A percentile compares a stretch with the other conserved stretches of the same genome.
phyloP scores from a whole-genome alignment of 2,329 filamentous ascomycete genomes.

The Ambrosiella cleistominuta region DNA sequence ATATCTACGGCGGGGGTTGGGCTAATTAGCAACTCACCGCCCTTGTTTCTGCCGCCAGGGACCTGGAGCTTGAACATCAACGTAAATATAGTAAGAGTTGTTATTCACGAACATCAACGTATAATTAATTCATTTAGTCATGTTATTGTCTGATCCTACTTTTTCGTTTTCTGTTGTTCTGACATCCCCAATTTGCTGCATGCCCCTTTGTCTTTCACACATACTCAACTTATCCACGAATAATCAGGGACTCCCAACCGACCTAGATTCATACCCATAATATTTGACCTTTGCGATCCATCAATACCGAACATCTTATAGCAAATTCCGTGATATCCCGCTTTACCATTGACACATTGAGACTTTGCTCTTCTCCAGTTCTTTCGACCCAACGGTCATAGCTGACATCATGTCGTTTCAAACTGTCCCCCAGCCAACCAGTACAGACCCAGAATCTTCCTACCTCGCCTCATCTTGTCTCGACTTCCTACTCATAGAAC shows the following conservation, averaged over 20 bases:
- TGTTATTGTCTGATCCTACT: too few relatives aligned
- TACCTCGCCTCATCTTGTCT: conserved; percentile 74
- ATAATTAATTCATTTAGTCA: not conserved
- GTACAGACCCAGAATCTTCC: conserved; percentile 54
- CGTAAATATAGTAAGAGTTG: not conserved
- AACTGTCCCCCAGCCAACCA: conserved; percentile 48
- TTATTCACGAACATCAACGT: not conserved
- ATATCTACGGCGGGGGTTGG: not conserved
- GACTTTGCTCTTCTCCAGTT: not conserved
- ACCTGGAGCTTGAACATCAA: not conserved
- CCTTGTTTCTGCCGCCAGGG: not conserved
- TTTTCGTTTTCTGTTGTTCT: too few relatives aligned
- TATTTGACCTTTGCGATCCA: too few relatives aligned
- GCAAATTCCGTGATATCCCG: too few relatives aligned
- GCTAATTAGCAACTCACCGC: not conserved
- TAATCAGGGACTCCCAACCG: too few relatives aligned
- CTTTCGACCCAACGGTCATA: not conserved
- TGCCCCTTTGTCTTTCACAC: too few relatives aligned
- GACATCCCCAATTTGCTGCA: too few relatives aligned
- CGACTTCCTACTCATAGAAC: conserved; percentile 88
- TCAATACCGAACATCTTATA: too few relatives aligned
- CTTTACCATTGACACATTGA: too few relatives aligned
- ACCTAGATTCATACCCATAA: too few relatives aligned
- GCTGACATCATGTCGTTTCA: conserved; percentile 51
- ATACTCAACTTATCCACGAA: too few relatives aligned